A percentile compares a stretch with the other conserved stretches of the same genome.
phyloP scores from a whole-genome alignment of 305 asterid species.

The Fraxinus sp. region DNA sequence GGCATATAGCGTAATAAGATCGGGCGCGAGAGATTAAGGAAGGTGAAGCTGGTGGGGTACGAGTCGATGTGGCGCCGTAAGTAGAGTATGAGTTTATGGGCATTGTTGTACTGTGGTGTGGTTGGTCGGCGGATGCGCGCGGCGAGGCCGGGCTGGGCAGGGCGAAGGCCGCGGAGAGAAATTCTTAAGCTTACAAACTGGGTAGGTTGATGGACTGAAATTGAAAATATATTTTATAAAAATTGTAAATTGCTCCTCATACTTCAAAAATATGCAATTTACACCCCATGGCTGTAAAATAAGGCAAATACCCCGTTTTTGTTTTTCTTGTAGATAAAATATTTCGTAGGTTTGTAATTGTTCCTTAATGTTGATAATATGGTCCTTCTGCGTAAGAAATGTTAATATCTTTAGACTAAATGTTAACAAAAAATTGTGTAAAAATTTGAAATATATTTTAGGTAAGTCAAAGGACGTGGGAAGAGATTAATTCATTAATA shows the following conservation, averaged over 20 bases:
- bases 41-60: constrained; percentile 15
- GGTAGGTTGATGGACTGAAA: neutral
- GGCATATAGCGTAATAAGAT: constrained; percentile 48
- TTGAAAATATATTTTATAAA: neutral
- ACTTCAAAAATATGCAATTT: neutral
- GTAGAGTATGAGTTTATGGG: constrained; percentile 10
- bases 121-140: neutral
- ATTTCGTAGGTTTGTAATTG: neutral
- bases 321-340: neutral
- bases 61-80: constrained; percentile 27
- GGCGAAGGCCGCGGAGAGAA: constrained; percentile 11
- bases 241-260: neutral
- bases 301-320: neutral
- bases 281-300: neutral
- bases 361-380: neutral
- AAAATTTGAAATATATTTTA: neutral
- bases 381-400: neutral
- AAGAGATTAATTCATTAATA: no score
- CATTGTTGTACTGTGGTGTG: neutral
- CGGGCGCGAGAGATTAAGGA: constrained; percentile 39
- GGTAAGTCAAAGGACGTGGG: neutral
- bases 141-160: neutral
- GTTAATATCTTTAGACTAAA: neutral
- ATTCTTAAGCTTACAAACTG: neutral
- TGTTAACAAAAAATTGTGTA: neutral